phyloP scores from a whole-genome alignment of 768 basidiomycete genomes.

The Boletus subparvulus region DNA sequence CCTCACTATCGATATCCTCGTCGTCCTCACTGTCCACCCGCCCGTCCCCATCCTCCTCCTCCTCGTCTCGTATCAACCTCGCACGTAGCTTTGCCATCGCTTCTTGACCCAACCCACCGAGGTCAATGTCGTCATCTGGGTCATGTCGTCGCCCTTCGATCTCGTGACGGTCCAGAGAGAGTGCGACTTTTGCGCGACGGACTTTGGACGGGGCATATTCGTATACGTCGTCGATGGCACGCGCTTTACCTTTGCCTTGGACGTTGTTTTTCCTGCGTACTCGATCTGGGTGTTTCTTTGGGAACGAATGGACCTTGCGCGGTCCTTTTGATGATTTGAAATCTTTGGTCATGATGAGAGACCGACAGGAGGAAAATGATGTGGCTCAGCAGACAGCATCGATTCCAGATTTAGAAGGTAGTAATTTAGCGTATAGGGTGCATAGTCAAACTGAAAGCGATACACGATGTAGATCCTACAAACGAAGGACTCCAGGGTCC shows the following conservation, averaged over 20 bases:
- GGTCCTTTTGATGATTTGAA: conserved; percentile 14
- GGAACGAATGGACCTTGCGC: not conserved
- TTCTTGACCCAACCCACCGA: conserved; percentile 27
- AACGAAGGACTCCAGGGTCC: not conserved
- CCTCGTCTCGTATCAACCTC: conserved; percentile 52
- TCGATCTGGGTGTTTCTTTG: conserved; percentile 48
- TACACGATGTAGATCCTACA: conserved; percentile 12
- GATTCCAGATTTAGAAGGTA: conserved; percentile 26
- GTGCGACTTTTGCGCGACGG: conserved; percentile 50
- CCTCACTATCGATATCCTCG: conserved; percentile 84
- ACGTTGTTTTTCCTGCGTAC: conserved; percentile 40
- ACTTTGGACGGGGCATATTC: conserved; percentile 54
- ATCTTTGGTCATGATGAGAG: conserved; percentile 17
- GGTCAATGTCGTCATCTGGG: conserved; percentile 42
- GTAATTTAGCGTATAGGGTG: conserved; percentile 2
- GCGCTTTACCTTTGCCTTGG: conserved; percentile 21
- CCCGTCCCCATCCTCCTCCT: conserved; percentile 40
- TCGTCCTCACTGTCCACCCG: conserved; percentile 69
- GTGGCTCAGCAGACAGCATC: conserved; percentile 9
- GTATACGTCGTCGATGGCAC: conserved; percentile 55
- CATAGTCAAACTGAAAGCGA: not conserved
- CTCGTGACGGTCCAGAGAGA: conserved; percentile 61
- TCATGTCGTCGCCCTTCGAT: conserved; percentile 29
- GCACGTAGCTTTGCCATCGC: conserved; percentile 39
- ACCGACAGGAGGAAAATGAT: conserved; percentile 9